Base-by-base conservation (phyloP, 805 yeast genomes). In the Maudiozyma turicensis region DNA sequence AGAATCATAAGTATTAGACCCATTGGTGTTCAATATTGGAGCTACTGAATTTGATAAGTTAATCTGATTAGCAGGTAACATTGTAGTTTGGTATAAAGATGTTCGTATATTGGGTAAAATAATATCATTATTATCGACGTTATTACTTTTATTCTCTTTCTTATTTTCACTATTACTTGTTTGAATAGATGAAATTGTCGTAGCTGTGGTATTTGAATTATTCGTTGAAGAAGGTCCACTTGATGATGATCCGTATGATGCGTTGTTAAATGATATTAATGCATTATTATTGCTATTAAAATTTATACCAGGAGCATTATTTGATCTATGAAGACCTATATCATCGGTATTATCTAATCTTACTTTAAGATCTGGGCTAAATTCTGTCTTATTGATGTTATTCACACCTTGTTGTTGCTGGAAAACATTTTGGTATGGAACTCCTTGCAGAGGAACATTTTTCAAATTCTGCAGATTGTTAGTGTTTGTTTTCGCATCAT, bases 1-100 rank as follows among this genome's bases (percentile, higher is more conserved):
- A 1, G 64, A 47, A 29, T 58, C 65, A 44, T 57, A 58, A 2
- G 55, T 43, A 11, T 62, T 60, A 7, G 65, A 53, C 8, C 46
- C 59, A 52, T 49, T 65, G 13, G 47, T 14, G 10, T 46, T 33
- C 32, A 54, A 14, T 37, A 64, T 31, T 29, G 57, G 37, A 48
- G 60, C 40, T 6, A 33, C 7, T 3, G 40, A 13, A 37, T 20
- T 37, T 11, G 41, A n/a, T 3, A 33, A 26, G 3, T 44, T 8
- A 3, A 42, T 28, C 28, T 38, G 41, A 15, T 34, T 46, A 34
- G 29, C 28, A 20, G 46, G 31, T 20, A 43, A 15, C 34, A 32
- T 32, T 13, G 45, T 5, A 4, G 35, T 34, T 14, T 38, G 44
- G 14, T 46, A 40, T 15, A 48, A n/a, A 7, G 50, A 44, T 28